Evolutionary conservation across 2,329 filamentous ascomycete species (phyloP), one percentile per base, ranked within the genome.

Genomic region (Pseudogymnoascus destructans): DNA sequence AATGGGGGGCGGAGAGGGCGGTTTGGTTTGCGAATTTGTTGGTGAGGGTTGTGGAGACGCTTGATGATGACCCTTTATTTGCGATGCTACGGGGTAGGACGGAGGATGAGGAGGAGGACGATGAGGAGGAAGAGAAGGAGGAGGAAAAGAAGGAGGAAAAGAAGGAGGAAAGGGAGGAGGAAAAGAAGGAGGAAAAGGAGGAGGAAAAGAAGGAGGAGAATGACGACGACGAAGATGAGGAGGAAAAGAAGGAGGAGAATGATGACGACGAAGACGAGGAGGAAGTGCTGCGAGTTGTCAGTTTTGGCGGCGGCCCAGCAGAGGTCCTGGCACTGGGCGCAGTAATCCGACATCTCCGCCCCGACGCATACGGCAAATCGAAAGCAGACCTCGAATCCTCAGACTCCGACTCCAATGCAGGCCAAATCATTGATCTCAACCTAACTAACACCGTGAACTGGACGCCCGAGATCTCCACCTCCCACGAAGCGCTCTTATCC

Each of bases 371-470:
- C 27, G 25, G 19, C 6, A 25, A 17, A 23, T 15, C 19, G 17
- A 23, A 30, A 56, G 33, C 23, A 2, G 21, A 25, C 0, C 23
- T 46, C 40, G 40, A 46, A 5, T 36, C 25, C 9, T 46, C 60
- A 0, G 35, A 17, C 27, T 13, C 38, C 2, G 19, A 32, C 19
- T 23, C 38, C 3, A 23, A 52, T n/a, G 42, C 13, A 5, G 23
- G 42, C 2, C 7, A 30, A 8, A 52, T 40, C n/a, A 72, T 72
- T n/a, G 61, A 72, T 27, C 71, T 93, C 9, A 78, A 76, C 5
- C 81, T 89, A 11, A 72, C 96, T 54, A 92, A 97, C 72, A 82
- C 87, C 15, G 92, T 86, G 2, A 81, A 87, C 30, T 97, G 93
- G 92, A 74, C 73, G 0, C 63, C 70, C 2, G 81, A 91, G 8